Evolutionary conservation across 192 early-diverging fungal genomes (phyloP), one percentile per base, ranked within the genome.

Genomic region (Tieghemiomyces parasiticus): DNA sequence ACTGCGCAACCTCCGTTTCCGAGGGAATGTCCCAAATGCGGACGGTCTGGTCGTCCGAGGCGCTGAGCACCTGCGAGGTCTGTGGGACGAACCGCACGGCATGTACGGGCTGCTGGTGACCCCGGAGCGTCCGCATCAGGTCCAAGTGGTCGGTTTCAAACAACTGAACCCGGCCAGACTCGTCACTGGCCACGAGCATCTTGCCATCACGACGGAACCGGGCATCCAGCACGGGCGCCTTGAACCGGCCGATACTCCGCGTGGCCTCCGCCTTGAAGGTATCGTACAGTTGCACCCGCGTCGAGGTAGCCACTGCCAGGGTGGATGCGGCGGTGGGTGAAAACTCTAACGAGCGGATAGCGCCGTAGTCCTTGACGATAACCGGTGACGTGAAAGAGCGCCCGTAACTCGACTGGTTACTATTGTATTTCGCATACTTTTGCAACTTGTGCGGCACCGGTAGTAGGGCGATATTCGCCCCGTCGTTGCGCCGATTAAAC

Each of bases 1-100:
- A 91, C 28, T 74, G 68, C 30, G 72, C 73, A 25, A 92, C 56
- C 6, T 81, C 66, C 24, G 74, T 70, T 63, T 92, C 82, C 35
- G 80, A 83, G 30, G 95, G 81, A 60, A 99, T 86, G 67, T 99
- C 95, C 93, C 92, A 99, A 35, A 97, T 64, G 48, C 81, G 73
- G 35, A 97, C 90, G 6, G 94, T 93, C 61, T 80, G 82, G 67
- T 99, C 95, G 64, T 97, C 94, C 4, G 88, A 89, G 31, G 80
- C 88, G 13, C 90, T 91, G 60, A 96, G 56, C 35, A 98, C 79
- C 55, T 91, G 81, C 13, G 76, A 81, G 56, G 85, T 84, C 71
- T 87, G 80, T 0, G 83, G 77, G 30, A 85, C 80, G 63, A 97
- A 97, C 60, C 78, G 74, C 8, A 89, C 76, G 9, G 90, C 76